Percentiles rank a stretch among this genome's conserved stretches.
phyloP scores from a whole-genome alignment of 805 yeast species.

The Candida morakotiae region DNA sequence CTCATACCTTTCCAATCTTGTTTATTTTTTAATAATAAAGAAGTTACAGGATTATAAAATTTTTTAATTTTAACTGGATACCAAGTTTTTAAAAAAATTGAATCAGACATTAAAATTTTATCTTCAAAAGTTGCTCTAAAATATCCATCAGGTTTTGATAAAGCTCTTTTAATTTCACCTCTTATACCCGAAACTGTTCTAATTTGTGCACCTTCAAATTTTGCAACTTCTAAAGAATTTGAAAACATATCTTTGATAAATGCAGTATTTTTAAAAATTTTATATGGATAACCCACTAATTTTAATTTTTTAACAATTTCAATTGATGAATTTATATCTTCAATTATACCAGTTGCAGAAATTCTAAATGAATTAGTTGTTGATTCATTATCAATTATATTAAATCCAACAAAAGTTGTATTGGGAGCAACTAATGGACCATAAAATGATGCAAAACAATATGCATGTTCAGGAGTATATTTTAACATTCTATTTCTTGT shows the following conservation, averaged over 20 bases:
- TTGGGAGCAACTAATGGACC: slow-evolving; percentile 98
- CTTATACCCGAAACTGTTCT: slow-evolving; percentile 96
- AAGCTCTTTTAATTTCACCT: slow-evolving; percentile 95
- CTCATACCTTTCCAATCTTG: slow-evolving; percentile 95
- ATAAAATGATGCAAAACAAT: slow-evolving; percentile 91
- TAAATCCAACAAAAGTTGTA: slow-evolving; percentile 95
- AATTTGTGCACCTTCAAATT: slow-evolving; percentile 96
- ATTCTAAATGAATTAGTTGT: slow-evolving; percentile 91
- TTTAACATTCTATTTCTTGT: slow-evolving; percentile 97
- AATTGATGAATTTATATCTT: slow-evolving; percentile 83
- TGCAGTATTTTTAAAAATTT: slow-evolving; percentile 93
- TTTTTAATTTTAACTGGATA: slow-evolving; percentile 87
- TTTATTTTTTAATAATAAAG: slow-evolving; percentile 73
- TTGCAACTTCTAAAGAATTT: slow-evolving; percentile 89
- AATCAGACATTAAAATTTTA: slow-evolving; percentile 85
- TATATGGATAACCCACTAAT: slow-evolving; percentile 90
- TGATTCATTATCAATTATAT: slow-evolving; percentile 74
- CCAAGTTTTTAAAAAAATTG: slow-evolving; percentile 90
- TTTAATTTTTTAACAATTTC: slow-evolving; percentile 96
- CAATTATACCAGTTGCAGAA: slow-evolving; percentile 95
- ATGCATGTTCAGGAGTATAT: slow-evolving; percentile 97
- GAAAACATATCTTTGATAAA: slow-evolving; percentile 96
- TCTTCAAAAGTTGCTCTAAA: slow-evolving; percentile 97
- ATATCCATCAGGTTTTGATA: slow-evolving; percentile 91
- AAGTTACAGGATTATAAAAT: slow-evolving; percentile 95